phyloP scores from a whole-genome alignment of 2,329 filamentous ascomycete species.

The Tolypocladium capitatum region DNA sequence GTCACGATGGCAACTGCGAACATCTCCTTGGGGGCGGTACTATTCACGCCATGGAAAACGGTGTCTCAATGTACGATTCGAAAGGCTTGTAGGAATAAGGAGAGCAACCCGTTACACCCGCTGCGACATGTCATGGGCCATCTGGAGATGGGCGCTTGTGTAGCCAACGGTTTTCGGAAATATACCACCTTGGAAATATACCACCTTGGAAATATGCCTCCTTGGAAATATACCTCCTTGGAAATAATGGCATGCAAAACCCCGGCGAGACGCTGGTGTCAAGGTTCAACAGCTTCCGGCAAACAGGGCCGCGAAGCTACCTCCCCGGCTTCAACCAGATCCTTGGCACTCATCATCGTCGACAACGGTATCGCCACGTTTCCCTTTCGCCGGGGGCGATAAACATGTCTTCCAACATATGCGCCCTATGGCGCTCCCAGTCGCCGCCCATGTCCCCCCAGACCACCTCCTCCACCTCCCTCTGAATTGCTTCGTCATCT shows the following conservation, averaged over 20 bases:
- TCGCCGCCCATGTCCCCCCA: background rate
- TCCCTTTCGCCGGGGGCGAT: background rate
- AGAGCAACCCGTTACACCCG: background rate
- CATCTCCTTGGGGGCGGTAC: background rate
- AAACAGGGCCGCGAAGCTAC: background rate
- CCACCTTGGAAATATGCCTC: background rate
- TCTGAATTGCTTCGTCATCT: slow-evolving; percentile 7
- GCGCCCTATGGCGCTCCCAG: background rate
- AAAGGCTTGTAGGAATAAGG: background rate
- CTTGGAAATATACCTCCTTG: background rate
- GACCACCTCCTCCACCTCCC: too few relatives aligned
- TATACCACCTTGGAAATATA: background rate
- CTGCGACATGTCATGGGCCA: background rate
- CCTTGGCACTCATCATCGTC: background rate
- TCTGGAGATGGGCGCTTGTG: background rate
- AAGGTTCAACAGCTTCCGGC: background rate
- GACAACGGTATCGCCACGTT: background rate
- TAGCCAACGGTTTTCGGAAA: background rate
- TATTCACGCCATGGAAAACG: background rate
- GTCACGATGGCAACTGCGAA: background rate
- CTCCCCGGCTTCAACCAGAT: background rate
- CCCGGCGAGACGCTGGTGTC: background rate
- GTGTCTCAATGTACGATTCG: background rate
- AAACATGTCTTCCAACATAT: background rate
- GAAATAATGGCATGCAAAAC: background rate